Evolutionary conservation across 1,284 basidiomycete genomes (phyloP), one percentile per base, ranked within the genome.

Genomic region (Pseudozyma thailandica): DNA sequence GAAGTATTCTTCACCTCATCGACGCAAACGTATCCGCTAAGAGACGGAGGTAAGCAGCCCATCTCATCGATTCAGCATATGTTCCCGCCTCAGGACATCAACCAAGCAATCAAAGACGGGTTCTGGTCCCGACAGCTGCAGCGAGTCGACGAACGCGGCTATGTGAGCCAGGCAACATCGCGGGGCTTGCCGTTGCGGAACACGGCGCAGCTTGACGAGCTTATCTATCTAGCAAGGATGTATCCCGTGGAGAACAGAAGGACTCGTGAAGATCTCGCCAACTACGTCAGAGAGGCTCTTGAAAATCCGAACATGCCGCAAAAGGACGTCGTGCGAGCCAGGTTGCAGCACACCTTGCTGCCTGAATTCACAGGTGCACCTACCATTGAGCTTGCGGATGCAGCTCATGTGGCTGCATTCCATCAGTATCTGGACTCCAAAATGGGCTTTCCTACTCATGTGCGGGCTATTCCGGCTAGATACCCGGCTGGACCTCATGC

Each of bases 321-420:
- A 15, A 1, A 30, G 33, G 12, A 5, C 16, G 21, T 12, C 18
- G 25, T 46, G 50, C 4, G 10, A 9, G n/a, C n/a, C n/a, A 30
- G 62, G 20, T 33, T 52, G 30, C 18, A 15, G 4, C 1, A 60
- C 31, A 70, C 60, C 10, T 28, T 49, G 16, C 27, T 50, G n/a
- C 66, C 55, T 12, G 66, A 70, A 18, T 70, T 70, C 35, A 39
- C 31, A 4, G 44, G 38, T 1, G 6, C 25, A 2, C 13, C 56
- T 7, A 70, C 66, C 33, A 23, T 70, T 6, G 66, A 70, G 31
- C 52, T 70, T 16, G 66, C 66, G 3, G 66, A 70, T 39, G 66
- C 66, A 4, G 31, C 10, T 25, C 66, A 70, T 27, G 50, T 70
- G n/a, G 60, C 66, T 7, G 50, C 57, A 0, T 59, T 60, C 21